Base-by-base conservation (phyloP, 371 early-diverging fungal genomes). In the Rhizopus sp. region DNA sequence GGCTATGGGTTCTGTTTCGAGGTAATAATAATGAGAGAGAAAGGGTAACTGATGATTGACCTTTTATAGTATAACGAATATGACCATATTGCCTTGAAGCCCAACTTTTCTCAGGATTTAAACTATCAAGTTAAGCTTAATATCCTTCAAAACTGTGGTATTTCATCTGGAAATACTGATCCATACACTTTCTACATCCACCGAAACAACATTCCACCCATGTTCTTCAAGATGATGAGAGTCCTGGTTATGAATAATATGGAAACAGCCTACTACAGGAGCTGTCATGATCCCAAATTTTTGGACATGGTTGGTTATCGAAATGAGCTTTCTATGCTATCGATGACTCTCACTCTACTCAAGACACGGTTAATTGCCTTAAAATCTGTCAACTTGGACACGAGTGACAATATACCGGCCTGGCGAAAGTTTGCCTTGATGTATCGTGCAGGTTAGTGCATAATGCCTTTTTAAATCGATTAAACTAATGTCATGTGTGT, bases 1-100 rank as follows among this genome's bases (percentile, higher is more conserved):
- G 82, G 85, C 2, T 85, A 84, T 58, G 88, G 88, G 3, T 88
- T 88, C 61, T 87, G 88, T 57, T 73, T 81, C 9, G 72, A 73
- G 56, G 79, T 73, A 69, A 40, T 30, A 17, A 35, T 17, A 13
- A 51, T 41, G 32, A 17, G 23, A 23, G 23, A 23, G 23, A 23
- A 23, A 23, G 23, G 23, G 23, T 23, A 23, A 23, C 23, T 23
- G 23, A 16, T 15, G 12, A n/a, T 23, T 15, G 10, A 16, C 17
- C 23, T 23, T 23, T 23, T 23, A 45, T 44, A 82, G 82, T 40
- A 66, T 37, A 84, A 84, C 41, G 69, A 70, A 39, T 66, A 73
- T 53, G 84, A 84, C 57, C 58, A 75, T 46, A 70, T 84, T 52
- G 62, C 73, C 1, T 37, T 84, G 30, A 81, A 82, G 46, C 70